A percentile compares a stretch with the other conserved stretches of the same genome.
Evolutionary conservation across 176 grass and related monocot genomes (phyloP).

Genomic region (Chloris gayana): DNA sequence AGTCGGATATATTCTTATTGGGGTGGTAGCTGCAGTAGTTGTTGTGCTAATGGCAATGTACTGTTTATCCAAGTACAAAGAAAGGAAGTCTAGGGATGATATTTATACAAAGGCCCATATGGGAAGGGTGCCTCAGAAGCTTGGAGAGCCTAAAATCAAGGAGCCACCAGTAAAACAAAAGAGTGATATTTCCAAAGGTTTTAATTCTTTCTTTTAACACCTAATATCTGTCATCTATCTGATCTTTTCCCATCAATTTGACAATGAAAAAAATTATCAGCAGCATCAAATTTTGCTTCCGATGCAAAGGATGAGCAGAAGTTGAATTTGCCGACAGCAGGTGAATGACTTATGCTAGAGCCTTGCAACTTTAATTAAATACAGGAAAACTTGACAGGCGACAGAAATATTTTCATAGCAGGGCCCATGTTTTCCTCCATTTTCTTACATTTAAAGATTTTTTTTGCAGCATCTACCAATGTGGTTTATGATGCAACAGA

Average conservation of each 20-base stretch:
- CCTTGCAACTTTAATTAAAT: constrained; percentile 25
- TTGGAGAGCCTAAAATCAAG: constrained; percentile 64
- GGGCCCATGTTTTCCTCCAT: constrained; percentile 5
- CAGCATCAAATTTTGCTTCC: constrained; percentile 49
- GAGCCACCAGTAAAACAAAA: constrained; percentile 46
- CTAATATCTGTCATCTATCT: constrained; percentile 14
- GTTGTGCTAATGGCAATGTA: constrained; percentile 62
- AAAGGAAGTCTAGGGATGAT: constrained; percentile 50
- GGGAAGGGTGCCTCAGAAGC: constrained; percentile 48
- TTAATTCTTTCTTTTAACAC: constrained; percentile 33
- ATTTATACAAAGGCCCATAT: constrained; percentile 52
- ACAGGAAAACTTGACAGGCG: not conserved
- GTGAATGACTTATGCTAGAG: constrained; percentile 39
- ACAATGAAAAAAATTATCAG: constrained; percentile 1
- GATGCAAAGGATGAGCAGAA: constrained; percentile 46
- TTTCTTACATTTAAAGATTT: constrained; percentile 32
- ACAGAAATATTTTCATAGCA: constrained; percentile 16
- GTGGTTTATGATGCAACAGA: constrained; percentile 34
- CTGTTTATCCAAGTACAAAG: constrained; percentile 84
- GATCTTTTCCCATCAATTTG: not conserved
- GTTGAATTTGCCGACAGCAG: constrained; percentile 46
- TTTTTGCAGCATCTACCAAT: constrained; percentile 42
- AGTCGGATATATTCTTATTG: constrained; percentile 79
- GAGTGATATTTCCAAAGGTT: constrained; percentile 71
- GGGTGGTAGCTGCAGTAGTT: constrained; percentile 65